Evolutionary conservation across 139 green algal genomes (phyloP).

Genomic region (Haematococcus sp.): DNA sequence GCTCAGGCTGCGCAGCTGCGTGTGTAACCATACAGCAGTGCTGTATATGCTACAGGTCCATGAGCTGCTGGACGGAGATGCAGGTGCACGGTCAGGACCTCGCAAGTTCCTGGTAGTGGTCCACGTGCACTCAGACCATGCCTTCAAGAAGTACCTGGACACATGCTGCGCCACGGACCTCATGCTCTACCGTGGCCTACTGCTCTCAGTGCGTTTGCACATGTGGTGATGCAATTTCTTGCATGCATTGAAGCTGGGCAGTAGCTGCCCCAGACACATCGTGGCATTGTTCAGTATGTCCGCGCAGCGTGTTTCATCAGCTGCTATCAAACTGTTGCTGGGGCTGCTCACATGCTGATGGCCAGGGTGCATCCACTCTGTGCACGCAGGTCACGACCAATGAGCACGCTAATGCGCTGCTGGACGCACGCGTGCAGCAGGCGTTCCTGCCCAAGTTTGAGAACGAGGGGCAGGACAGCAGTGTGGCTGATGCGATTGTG

Average conservation of each 20-base stretch:
- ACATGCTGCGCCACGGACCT: constrained; percentile 43
- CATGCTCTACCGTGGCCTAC: constrained; percentile 47
- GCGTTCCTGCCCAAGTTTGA: constrained; percentile 69
- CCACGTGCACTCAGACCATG: constrained; percentile 44
- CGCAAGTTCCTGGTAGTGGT: constrained; percentile 39
- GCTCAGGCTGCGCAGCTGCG: too few species aligned
- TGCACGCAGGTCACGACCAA: constrained; percentile 22
- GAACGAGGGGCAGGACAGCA: constrained; percentile 54
- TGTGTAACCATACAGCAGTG: too few species aligned
- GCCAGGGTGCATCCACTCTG: too few species aligned
- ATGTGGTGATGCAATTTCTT: not conserved
- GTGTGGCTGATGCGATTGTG: constrained; percentile 32
- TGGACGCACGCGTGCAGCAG: constrained; percentile 43
- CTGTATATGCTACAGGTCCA: too few species aligned
- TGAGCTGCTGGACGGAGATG: not conserved
- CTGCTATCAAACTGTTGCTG: too few species aligned
- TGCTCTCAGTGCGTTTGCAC: constrained; percentile 35
- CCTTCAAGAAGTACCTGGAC: constrained; percentile 55
- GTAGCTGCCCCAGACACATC: not conserved
- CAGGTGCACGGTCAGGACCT: not conserved
- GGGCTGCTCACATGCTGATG: too few species aligned
- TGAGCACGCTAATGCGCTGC: constrained; percentile 3
- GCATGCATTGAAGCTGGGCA: not conserved
- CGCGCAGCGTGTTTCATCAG: too few species aligned
- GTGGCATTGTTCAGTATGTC: too few species aligned